Conservation (phyloP, 306 rosid genomes). For the Sindora glabra region DNA sequence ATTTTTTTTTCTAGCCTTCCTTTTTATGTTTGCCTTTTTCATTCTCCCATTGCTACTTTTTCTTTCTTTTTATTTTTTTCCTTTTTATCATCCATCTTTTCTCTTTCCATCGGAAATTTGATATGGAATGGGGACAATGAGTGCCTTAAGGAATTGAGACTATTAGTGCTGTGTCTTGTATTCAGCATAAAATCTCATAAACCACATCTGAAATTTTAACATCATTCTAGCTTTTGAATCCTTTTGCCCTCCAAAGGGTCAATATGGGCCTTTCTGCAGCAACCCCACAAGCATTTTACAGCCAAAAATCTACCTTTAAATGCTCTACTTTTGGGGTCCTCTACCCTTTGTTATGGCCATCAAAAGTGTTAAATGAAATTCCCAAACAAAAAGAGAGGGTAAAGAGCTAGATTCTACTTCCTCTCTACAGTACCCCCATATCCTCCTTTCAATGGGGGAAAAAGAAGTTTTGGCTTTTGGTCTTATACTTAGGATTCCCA, state of each 20-base stretch:
- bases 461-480: conserved; percentile 64
- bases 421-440: conserved; percentile 4
- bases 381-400: conserved; percentile 24
- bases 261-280: conserved; percentile 29
- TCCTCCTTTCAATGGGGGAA: conserved; percentile 26
- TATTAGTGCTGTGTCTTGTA: conserved; percentile 56
- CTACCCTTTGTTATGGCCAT: conserved; percentile 42
- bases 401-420: conserved; percentile 41
- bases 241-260: conserved; percentile 32
- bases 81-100: conserved; percentile 19
- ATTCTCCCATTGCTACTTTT: too few species aligned
- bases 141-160: conserved; percentile 38
- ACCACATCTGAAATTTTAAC: conserved; percentile 35
- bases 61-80: conserved; percentile 15
- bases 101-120: conserved; percentile 3
- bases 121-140: conserved; percentile 44
- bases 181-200: conserved; percentile 71
- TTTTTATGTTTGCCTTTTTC: too few species aligned
- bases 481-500: conserved; percentile 71
- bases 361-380: conserved; percentile 50
- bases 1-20: conserved; percentile 7
- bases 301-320: conserved; percentile 28
- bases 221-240: conserved; percentile 76
- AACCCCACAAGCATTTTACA: conserved; percentile 59
- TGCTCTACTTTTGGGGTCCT: conserved; percentile 21